Conservation (phyloP, 495 filamentous ascomycete species). For the Chaetomidium leptoderma region DNA sequence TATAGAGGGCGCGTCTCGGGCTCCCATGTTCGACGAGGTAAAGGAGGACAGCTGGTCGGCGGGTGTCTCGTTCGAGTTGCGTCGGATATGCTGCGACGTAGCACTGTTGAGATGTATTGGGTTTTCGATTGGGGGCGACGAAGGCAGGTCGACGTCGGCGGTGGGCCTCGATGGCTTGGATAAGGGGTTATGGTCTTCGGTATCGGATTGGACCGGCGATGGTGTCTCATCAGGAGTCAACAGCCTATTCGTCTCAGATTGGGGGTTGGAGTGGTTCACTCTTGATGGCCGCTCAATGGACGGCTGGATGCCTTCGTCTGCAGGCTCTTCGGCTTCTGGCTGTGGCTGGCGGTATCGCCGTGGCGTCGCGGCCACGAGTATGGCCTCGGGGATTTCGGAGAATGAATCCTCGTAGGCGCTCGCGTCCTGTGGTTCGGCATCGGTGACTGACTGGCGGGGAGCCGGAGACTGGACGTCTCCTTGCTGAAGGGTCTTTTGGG, state of each 20-base stretch:
- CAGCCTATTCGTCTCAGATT: conserved; percentile 42
- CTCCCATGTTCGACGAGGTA: conserved; percentile 13
- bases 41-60: conserved; percentile 25
- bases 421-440: conserved; percentile 19
- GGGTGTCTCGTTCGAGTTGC: conserved; percentile 32
- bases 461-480: conserved; percentile 3
- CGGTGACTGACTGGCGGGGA: conserved; percentile 5
- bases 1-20: conserved; percentile 8
- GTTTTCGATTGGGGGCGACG: conserved; percentile 32
- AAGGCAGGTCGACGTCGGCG: conserved; percentile 23
- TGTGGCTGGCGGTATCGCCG: conserved; percentile 22
- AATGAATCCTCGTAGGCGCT: conserved; percentile 49
- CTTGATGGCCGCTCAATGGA: conserved; percentile 36
- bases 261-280: conserved; percentile 35
- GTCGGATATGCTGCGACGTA: conserved; percentile 17
- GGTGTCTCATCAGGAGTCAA: conserved; percentile 54
- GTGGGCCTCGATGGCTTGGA: conserved; percentile 5
- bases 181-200: conserved; percentile 8
- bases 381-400: conserved; percentile 45
- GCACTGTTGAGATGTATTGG: background rate
- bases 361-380: conserved; percentile 49
- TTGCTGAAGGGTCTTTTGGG: conserved; percentile 24
- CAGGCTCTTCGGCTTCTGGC: conserved; percentile 3
- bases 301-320: conserved; percentile 32
- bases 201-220: conserved; percentile 40